Evolutionary conservation across 225 moss, liverwort and hornwort species (phyloP).

Genomic region (Antitrichia curtipendula): DNA sequence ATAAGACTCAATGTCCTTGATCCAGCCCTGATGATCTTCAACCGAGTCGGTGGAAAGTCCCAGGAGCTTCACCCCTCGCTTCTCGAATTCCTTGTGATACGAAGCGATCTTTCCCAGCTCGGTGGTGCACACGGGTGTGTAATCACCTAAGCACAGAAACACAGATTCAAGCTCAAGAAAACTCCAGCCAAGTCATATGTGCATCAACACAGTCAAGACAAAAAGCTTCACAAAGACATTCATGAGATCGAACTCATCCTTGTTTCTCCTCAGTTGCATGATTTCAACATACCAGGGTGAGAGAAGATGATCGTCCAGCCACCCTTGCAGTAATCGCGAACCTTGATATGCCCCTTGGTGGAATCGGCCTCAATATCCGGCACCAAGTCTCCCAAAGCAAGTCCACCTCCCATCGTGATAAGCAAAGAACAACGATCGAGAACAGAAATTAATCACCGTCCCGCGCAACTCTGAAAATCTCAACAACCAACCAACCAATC

Average conservation of each 20-base stretch:
- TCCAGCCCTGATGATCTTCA: slow-evolving; percentile 52
- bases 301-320: slow-evolving; percentile 58
- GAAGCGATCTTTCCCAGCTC: slow-evolving; percentile 43
- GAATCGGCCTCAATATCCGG: slow-evolving; percentile 46
- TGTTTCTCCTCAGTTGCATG: not conserved
- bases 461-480: not conserved
- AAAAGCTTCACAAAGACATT: not conserved
- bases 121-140: slow-evolving; percentile 54
- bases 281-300: slow-evolving; percentile 28
- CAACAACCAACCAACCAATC: not conserved
- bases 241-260: not conserved
- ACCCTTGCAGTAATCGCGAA: slow-evolving; percentile 43
- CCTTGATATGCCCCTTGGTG: slow-evolving; percentile 37
- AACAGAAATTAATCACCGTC: not conserved
- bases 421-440: not conserved
- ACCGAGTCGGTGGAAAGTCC: slow-evolving; percentile 46
- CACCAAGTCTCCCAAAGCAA: slow-evolving; percentile 43
- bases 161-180: not conserved
- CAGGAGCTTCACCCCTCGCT: slow-evolving; percentile 45
- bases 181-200: not conserved
- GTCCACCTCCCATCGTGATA: slow-evolving; percentile 33
- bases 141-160: slow-evolving; percentile 24
- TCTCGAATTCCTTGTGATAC: slow-evolving; percentile 34
- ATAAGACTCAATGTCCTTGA: slow-evolving; percentile 51
- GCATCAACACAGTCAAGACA: not conserved